These are phyloP conservation scores for Lentinula sp. DNA, from an alignment of 768 basidiomycete genomes.

Conservation along the genomic window DNA sequence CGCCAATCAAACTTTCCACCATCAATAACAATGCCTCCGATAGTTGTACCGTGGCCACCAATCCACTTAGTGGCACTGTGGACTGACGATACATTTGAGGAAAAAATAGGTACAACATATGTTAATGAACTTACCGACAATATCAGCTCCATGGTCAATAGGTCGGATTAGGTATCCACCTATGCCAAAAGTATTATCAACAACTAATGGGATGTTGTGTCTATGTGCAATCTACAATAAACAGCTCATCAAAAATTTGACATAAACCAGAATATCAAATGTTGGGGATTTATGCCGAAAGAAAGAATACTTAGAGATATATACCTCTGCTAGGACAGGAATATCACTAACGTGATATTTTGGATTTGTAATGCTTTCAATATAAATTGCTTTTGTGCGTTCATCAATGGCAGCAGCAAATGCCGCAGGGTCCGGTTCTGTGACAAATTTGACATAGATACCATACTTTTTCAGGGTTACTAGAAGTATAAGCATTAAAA, in stretches of 20 bases:
- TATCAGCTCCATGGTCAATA: conserved; percentile 16
- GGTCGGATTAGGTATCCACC: conserved; percentile 23
- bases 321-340: conserved; percentile 43
- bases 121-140: conserved; percentile 20
- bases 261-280: too few species aligned
- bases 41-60: conserved; percentile 41
- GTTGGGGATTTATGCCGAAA: too few species aligned
- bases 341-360: conserved; percentile 52
- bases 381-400: conserved; percentile 52
- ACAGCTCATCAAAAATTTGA: too few species aligned
- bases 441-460: conserved; percentile 50
- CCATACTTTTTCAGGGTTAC: conserved; percentile 52
- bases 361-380: conserved; percentile 61
- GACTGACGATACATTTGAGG: conserved; percentile 22
- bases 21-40: conserved; percentile 2
- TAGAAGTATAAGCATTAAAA: conserved; percentile 12
- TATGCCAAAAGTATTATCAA: conserved; percentile 62
- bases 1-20: conserved; percentile 52
- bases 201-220: conserved; percentile 54
- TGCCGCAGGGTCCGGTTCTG: conserved; percentile 35
- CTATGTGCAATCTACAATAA: conserved; percentile 49
- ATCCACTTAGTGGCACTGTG: conserved; percentile 67
- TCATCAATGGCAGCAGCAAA: conserved; percentile 52
- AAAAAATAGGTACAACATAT: background rate
- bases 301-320: too few species aligned